A percentile compares a stretch with the other conserved stretches of the same genome.
Evolutionary conservation across 768 basidiomycete genomes (phyloP).

Genomic region (Macrolepiota albuminosa): DNA sequence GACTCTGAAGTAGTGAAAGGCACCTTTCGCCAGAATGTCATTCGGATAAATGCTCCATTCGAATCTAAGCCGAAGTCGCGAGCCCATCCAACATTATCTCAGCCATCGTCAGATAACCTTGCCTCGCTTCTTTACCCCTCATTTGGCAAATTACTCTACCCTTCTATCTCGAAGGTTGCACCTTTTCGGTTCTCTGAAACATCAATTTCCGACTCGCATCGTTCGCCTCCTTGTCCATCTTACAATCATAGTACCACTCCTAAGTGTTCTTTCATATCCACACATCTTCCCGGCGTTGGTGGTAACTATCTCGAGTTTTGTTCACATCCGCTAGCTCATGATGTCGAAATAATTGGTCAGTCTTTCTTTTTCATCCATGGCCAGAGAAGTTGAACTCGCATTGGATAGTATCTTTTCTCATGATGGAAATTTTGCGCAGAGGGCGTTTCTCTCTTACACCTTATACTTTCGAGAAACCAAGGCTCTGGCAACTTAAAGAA

Average conservation of each 20-base stretch:
- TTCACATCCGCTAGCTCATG: conserved; percentile 41
- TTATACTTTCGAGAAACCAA: conserved; percentile 44
- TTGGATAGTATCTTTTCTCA: conserved; percentile 50
- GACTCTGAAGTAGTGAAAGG: conserved; percentile 46
- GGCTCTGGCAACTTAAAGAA: conserved; percentile 42
- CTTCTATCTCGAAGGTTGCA: conserved; percentile 15
- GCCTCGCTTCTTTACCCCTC: conserved; percentile 2
- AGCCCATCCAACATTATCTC: conserved; percentile 7
- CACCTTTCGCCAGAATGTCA: conserved; percentile 44
- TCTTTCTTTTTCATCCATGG: conserved; percentile 1
- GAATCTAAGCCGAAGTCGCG: conserved; percentile 15
- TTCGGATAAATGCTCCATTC: conserved; percentile 34
- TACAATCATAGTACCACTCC: conserved; percentile 17
- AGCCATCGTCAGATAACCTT: conserved; percentile 14
- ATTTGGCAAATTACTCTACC: conserved; percentile 7
- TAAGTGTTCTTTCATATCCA: conserved; percentile 37
- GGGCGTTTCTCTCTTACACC: conserved; percentile 50
- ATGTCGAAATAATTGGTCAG: conserved; percentile 51
- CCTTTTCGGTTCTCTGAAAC: conserved; percentile 1
- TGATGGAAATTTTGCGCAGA: conserved; percentile 61
- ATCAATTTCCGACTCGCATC: neutral
- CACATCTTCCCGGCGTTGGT: conserved; percentile 50
- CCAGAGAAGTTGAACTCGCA: conserved; percentile 8
- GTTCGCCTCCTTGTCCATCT: neutral
- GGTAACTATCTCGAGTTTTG: conserved; percentile 56